Conservation (phyloP, 331 rosid species). For the Quercus tomentella region DNA sequence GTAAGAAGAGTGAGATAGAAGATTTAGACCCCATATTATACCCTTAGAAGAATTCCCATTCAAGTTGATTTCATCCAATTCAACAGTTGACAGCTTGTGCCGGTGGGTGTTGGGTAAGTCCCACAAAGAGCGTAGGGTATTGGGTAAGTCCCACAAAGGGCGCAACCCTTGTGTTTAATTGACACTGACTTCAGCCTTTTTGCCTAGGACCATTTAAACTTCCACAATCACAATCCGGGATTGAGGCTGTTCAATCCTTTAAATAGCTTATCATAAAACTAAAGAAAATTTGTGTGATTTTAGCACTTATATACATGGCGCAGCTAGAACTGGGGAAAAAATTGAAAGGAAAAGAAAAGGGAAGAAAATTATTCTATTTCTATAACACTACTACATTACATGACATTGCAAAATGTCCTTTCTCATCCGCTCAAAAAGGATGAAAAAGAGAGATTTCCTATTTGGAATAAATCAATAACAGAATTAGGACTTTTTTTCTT, state of each 20-base stretch:
- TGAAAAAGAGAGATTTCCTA: neutral
- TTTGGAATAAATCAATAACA: neutral
- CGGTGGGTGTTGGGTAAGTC: too few species aligned
- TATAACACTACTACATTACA: neutral
- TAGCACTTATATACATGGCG: neutral
- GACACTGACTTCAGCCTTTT: too few species aligned
- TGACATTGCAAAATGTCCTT: neutral
- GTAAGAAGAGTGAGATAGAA: too few species aligned
- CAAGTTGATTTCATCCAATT: too few species aligned
- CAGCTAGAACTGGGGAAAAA: neutral
- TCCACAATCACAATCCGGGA: neutral
- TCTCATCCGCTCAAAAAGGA: conserved; percentile 17
- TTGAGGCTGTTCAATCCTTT: neutral
- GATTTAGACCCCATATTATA: too few species aligned
- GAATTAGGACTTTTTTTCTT: neutral
- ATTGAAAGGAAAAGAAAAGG: neutral
- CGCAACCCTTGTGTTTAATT: too few species aligned
- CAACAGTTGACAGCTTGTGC: too few species aligned
- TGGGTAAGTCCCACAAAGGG: too few species aligned
- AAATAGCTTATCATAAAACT: neutral
- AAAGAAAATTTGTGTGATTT: neutral
- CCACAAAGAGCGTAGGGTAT: too few species aligned
- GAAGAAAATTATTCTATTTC: neutral
- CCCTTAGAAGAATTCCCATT: too few species aligned
- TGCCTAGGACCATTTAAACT: too few species aligned